Base-by-base conservation (phyloP, 2,329 filamentous ascomycete species). In the Fusarium beomiforme region DNA sequence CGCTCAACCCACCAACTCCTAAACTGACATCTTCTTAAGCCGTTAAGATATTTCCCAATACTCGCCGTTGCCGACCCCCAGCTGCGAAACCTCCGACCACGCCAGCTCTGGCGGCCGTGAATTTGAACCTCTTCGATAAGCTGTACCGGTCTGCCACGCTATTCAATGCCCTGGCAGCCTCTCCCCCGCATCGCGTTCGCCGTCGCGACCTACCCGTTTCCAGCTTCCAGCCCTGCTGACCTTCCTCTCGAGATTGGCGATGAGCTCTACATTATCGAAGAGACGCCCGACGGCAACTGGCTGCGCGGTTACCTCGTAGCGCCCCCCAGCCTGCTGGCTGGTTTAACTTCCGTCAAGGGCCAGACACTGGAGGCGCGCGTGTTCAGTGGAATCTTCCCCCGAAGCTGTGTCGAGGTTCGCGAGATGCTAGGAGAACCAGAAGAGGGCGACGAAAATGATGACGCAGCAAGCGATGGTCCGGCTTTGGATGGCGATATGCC, bases 241-340 rank as follows among this genome's bases (percentile, higher is more conserved):
- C 90, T 99, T 23, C 96, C 97, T 13, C 91, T 99, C 80, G 95
- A 99, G 82, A 93, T 99, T 71, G 96, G 96, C 80, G 96, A 99
- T 87, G 96, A 99, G 83, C 87, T 99, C 72, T 99, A 99, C 84
- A 97, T 99, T 74, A 98, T 99, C 79, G 95, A 98, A 83, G 94
- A 98, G 83, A 97, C 95, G 41, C 92, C 94, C 24, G 90, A 97
- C 82, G 93, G 92, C 77, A 89, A 93, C 80, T 99, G 96, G 97
- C 92, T 95, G 82, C 92, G 96, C 59, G 96, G 96, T 64, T 99
- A 99, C 82, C 88, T 99, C 66, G 92, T 99, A 74, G 94, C 96
- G 70, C 95, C 96, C 56, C 96, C 96, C 23, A 97, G 94, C 75
- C 85, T 99, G 79, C 89, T 99, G 64, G 93, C 96, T 21, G 96